Evolutionary conservation across 345 rosid species (phyloP).

Genomic region (Kernera saxatilis): DNA sequence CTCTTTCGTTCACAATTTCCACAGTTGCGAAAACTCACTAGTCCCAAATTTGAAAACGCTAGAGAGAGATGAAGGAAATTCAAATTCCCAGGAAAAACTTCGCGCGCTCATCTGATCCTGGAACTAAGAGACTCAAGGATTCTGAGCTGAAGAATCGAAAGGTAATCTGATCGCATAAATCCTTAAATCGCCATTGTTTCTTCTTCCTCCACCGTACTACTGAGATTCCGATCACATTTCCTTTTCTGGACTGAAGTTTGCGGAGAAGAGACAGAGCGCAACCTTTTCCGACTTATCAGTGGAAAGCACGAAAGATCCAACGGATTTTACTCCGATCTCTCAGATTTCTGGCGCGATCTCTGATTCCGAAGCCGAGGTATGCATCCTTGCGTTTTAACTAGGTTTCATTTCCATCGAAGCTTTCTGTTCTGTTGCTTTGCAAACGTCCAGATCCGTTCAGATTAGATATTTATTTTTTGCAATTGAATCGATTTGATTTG

Average conservation of each 20-base stretch:
- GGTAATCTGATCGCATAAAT: not conserved
- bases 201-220: not conserved
- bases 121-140: conserved; percentile 17
- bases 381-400: conserved; percentile 2
- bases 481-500: not conserved
- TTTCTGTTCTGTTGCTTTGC: not conserved
- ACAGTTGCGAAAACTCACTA: not conserved
- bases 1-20: not conserved
- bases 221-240: conserved; percentile 1
- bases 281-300: conserved; percentile 20
- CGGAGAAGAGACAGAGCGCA: conserved; percentile 30
- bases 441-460: not conserved
- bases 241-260: conserved; percentile 10
- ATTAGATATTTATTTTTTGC: not conserved
- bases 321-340: conserved; percentile 16
- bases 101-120: conserved; percentile 25
- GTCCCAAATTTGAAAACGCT: not conserved
- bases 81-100: conserved; percentile 28
- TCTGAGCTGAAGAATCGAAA: conserved; percentile 25
- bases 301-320: conserved; percentile 7
- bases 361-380: conserved; percentile 32
- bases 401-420: not conserved
- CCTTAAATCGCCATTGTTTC: conserved; percentile 8
- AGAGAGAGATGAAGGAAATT: conserved; percentile 29
- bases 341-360: conserved; percentile 12